phyloP scores from a whole-genome alignment of 495 filamentous ascomycete genomes.

The Xylaria castorea region DNA sequence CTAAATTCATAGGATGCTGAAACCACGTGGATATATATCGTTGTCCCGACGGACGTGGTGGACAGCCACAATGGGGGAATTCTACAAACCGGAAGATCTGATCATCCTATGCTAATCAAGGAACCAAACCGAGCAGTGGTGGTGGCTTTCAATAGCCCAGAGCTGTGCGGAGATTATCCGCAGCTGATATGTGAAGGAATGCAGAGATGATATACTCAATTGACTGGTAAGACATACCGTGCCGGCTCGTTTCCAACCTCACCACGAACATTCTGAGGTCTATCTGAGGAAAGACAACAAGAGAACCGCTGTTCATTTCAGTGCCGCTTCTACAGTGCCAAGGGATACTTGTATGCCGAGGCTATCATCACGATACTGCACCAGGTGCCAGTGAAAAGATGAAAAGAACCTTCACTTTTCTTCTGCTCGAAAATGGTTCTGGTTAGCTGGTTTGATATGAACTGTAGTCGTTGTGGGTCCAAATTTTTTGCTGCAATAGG shows the following conservation, averaged over 20 bases:
- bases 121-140: background rate
- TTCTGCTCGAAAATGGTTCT: background rate
- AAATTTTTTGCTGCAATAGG: constrained; percentile 3
- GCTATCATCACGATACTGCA: background rate
- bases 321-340: background rate
- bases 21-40: background rate
- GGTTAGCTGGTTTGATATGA: background rate
- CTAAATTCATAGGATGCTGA: background rate
- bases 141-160: constrained; percentile 25
- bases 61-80: background rate
- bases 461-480: background rate
- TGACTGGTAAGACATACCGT: background rate
- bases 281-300: background rate
- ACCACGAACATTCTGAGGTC: background rate
- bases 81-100: background rate
- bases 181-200: background rate
- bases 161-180: background rate
- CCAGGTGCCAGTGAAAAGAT: background rate
- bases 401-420: background rate
- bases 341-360: background rate
- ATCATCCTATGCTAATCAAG: background rate
- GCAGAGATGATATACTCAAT: background rate
- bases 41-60: background rate
- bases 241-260: background rate
- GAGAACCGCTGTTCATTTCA: background rate